Percentiles rank a stretch among this genome's conserved stretches.
Evolutionary conservation across 768 basidiomycete species (phyloP).

Genomic region (Russula emetica): DNA sequence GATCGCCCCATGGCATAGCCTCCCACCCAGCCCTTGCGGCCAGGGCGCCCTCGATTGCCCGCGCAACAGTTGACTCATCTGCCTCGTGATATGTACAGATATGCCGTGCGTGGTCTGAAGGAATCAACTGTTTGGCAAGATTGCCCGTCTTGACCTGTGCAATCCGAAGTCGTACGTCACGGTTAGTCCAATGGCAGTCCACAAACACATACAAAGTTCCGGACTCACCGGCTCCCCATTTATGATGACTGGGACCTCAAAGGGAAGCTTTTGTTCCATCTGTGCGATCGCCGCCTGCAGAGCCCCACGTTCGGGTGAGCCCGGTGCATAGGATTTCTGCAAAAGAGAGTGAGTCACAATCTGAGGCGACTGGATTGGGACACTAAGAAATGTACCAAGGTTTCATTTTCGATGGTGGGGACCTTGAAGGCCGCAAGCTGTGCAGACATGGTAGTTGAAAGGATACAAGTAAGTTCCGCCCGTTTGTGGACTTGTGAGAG

Average conservation of each 20-base stretch:
- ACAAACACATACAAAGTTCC: slow-evolving; percentile 5
- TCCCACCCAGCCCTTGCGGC: slow-evolving; percentile 90
- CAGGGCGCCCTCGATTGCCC: slow-evolving; percentile 85
- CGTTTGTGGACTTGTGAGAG: neutral
- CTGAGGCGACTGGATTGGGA: neutral
- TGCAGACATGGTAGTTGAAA: slow-evolving; percentile 36
- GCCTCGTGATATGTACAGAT: slow-evolving; percentile 89
- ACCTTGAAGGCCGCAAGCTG: slow-evolving; percentile 85
- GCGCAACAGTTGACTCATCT: slow-evolving; percentile 63
- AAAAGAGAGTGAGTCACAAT: slow-evolving; percentile 2
- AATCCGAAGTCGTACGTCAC: neutral
- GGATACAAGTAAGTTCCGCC: slow-evolving; percentile 14
- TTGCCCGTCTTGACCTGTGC: slow-evolving; percentile 74
- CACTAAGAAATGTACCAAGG: slow-evolving; percentile 60
- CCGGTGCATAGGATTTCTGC: slow-evolving; percentile 73
- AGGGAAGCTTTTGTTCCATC: slow-evolving; percentile 81
- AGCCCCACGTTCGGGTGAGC: slow-evolving; percentile 69
- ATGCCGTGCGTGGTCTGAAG: slow-evolving; percentile 77
- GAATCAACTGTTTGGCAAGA: slow-evolving; percentile 73
- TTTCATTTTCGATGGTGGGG: slow-evolving; percentile 87
- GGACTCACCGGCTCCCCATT: slow-evolving; percentile 76
- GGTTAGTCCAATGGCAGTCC: neutral
- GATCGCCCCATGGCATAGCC: slow-evolving; percentile 90
- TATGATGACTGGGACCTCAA: slow-evolving; percentile 89
- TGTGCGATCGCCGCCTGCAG: slow-evolving; percentile 68